Percentiles rank a stretch among this genome's conserved stretches.
Conservation (phyloP, 257 asterid species). For the Jasminum sambac region DNA sequence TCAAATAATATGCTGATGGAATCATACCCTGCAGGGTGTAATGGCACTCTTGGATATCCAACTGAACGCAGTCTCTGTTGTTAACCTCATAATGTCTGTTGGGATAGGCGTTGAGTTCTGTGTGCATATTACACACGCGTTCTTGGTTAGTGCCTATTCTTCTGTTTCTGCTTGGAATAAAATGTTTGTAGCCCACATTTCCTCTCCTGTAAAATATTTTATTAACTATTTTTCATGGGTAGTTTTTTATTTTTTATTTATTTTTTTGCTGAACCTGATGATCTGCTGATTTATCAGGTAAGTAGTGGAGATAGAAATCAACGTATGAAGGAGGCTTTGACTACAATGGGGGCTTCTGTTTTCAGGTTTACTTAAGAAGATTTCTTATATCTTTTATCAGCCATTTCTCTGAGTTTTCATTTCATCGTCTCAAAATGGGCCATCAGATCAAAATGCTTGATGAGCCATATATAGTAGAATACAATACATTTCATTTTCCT, state of each 20-base stretch:
- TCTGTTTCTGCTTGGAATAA: not conserved
- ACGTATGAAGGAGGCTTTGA: slow-evolving; percentile 85
- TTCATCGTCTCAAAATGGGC: not conserved
- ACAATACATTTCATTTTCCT: not conserved
- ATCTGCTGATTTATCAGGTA: slow-evolving; percentile 49
- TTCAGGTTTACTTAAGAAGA: slow-evolving; percentile 61
- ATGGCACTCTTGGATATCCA: slow-evolving; percentile 91
- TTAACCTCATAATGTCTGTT: slow-evolving; percentile 95
- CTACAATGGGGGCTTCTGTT: slow-evolving; percentile 99
- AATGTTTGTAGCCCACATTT: not conserved
- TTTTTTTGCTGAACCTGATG: slow-evolving; percentile 11
- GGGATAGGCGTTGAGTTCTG: slow-evolving; percentile 97
- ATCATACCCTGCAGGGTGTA: slow-evolving; percentile 62
- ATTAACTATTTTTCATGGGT: not conserved
- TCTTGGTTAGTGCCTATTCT: slow-evolving; percentile 70
- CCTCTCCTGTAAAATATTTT: slow-evolving; percentile 3
- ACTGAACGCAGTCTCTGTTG: slow-evolving; percentile 91
- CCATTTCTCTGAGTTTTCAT: not conserved
- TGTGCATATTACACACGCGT: slow-evolving; percentile 95
- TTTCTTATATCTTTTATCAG: not conserved
- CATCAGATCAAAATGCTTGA: not conserved
- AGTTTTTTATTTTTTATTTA: not conserved
- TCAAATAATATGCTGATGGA: slow-evolving; percentile 6
- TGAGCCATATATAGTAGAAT: not conserved
- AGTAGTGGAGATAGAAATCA: slow-evolving; percentile 88